Percentiles rank a stretch among this genome's conserved stretches.
These are phyloP conservation scores for Chondrus crispus DNA, from an alignment of 23 red algal species.

Conservation along the genomic window DNA sequence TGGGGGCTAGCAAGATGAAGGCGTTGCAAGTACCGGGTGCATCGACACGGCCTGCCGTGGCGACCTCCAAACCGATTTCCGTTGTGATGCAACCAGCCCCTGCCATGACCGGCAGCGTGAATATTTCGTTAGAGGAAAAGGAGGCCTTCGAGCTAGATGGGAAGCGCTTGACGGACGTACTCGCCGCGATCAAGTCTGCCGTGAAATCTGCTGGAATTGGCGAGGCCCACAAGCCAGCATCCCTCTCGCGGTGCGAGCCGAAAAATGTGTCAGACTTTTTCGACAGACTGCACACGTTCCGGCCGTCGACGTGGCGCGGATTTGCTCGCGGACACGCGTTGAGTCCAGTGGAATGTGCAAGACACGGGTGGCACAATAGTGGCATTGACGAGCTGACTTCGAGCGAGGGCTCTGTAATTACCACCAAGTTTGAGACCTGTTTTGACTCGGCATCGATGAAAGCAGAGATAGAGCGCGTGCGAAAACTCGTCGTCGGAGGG, in stretches of 20 bases:
- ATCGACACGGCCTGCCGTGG: too few species aligned
- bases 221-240: background rate
- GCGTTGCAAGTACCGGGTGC: too few species aligned
- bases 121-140: too few species aligned
- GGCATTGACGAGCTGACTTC: background rate
- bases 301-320: slow-evolving; percentile 7
- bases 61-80: too few species aligned
- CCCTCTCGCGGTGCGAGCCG: slow-evolving; percentile 13
- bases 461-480: too few species aligned
- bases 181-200: background rate
- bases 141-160: background rate
- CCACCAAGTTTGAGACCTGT: background rate
- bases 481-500: background rate
- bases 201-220: background rate
- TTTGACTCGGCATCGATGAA: too few species aligned
- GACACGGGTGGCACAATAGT: slow-evolving; percentile 45
- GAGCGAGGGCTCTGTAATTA: background rate
- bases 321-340: background rate
- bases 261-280: slow-evolving; percentile 26
- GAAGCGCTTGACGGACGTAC: background rate
- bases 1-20: too few species aligned
- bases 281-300: slow-evolving; percentile 14
- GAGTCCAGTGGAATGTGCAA: slow-evolving; percentile 5
- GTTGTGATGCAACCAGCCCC: too few species aligned
- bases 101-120: too few species aligned